Evolutionary conservation across 176 grass and related monocot species (phyloP), one percentile per base, ranked within the genome.

Genomic region (Elaeis guineensis): DNA sequence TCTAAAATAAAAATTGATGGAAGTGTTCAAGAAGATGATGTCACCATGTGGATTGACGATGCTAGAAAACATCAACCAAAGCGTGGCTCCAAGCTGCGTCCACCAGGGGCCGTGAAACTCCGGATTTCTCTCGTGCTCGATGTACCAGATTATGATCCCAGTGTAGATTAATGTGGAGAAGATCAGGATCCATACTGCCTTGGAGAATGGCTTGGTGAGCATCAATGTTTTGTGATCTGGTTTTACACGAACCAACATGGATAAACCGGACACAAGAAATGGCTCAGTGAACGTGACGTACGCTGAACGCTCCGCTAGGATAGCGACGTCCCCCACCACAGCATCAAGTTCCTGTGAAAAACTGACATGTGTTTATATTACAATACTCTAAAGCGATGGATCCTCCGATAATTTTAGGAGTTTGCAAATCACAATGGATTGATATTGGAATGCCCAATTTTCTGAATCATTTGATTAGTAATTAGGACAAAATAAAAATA

Each of bases 301-400:
- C 21, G 17, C 30, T 3, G 51, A 39, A 2, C 78, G 57, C 17
- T 57, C 14, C 15, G 71, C 51, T 1, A 69, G n/a, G 17, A 75
- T 80, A 2, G 78, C 75, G 3, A 80, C 57, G 53, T 80, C 78
- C 32, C 64, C 78, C 11, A 80, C 64, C n/a, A 57, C 71, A 2
- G 32, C 44, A 69, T 80, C 78, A 57, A 75, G 52, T 25, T 20
- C 5, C 78, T 80, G 57, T 21, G 15, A 16, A 49, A 44, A 44
- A 12, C 8, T 3, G 2, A 44, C 35, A 14, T 3, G 35, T 44
- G 35, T 3, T 12, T 14, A 12, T 44, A 44, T 44, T 1, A 6
- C 28, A 30, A 30, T 5, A 30, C 5, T 6, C 6, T 30, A 30
- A 30, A 30, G 28, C 28, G 1, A 0, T 6, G 6, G 28, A 30